A percentile compares a stretch with the other conserved stretches of the same genome.
Evolutionary conservation across 139 green algal genomes (phyloP).

Genomic region (Closterium sp.): DNA sequence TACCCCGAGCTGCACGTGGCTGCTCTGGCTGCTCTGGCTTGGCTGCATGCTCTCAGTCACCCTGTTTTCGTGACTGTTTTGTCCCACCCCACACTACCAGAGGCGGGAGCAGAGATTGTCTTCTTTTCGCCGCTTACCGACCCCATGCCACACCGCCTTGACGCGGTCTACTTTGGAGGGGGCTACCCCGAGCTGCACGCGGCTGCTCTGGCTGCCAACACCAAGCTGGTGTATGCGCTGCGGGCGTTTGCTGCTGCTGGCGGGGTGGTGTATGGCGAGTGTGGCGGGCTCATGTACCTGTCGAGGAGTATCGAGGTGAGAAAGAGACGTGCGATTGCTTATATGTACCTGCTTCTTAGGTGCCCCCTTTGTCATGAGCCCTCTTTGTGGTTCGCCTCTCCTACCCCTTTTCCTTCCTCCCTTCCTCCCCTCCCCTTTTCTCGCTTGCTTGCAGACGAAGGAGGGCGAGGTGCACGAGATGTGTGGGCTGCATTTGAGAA

Average conservation of each 20-base stretch:
- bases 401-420: too few relatives aligned
- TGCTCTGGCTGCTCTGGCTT: too few relatives aligned
- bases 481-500: conserved; percentile 77
- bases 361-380: too few relatives aligned
- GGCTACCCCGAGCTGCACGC: conserved; percentile 75
- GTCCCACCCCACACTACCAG: too few relatives aligned
- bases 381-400: too few relatives aligned
- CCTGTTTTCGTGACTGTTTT: too few relatives aligned
- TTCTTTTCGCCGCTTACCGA: conserved; percentile 87
- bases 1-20: too few relatives aligned
- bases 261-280: conserved; percentile 78
- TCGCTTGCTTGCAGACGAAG: conserved; percentile 5
- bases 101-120: conserved; percentile 58
- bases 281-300: conserved; percentile 84
- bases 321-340: background rate
- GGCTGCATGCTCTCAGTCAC: too few relatives aligned
- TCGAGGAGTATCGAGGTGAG: conserved; percentile 59
- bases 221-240: conserved; percentile 1
- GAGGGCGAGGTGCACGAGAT: conserved; percentile 46
- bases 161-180: conserved; percentile 82
- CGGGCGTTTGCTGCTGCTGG: background rate
- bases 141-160: conserved; percentile 69
- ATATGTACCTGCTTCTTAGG: too few relatives aligned
- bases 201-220: conserved; percentile 71
- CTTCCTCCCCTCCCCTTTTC: background rate